Conservation (phyloP, 2,329 filamentous ascomycete species). For the Purpureocillium lavendulum region DNA sequence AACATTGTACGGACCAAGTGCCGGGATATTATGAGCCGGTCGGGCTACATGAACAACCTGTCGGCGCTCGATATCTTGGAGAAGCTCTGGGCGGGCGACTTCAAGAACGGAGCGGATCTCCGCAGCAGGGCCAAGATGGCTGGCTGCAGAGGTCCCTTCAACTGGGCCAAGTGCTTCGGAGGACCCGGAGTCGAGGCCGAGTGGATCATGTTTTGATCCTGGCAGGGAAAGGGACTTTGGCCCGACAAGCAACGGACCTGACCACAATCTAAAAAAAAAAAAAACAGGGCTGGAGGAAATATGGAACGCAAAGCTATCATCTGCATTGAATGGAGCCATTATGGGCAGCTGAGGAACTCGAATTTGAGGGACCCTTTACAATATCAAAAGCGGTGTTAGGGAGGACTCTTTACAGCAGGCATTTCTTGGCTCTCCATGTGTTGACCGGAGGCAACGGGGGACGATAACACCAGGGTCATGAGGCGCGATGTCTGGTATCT, state of each 20-base stretch:
- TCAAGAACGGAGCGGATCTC: constrained; percentile 25
- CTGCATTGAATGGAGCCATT: neutral
- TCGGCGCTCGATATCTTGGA: constrained; percentile 80
- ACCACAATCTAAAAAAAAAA: neutral
- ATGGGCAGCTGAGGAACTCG: neutral
- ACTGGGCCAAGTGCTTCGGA: constrained; percentile 50
- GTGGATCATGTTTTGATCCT: constrained; percentile 56
- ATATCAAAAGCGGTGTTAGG: too few relatives aligned
- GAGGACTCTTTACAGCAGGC: too few relatives aligned
- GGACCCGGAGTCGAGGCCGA: constrained; percentile 50
- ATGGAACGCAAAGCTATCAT: too few relatives aligned
- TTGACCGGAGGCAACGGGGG: too few relatives aligned
- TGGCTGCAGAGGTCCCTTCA: constrained; percentile 41
- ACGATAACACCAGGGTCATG: too few relatives aligned
- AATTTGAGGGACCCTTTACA: neutral
- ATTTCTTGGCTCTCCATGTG: too few relatives aligned
- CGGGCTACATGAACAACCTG: constrained; percentile 89
- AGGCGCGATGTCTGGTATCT: too few relatives aligned
- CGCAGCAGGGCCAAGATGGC: constrained; percentile 22
- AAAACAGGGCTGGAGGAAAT: neutral
- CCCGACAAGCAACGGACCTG: neutral
- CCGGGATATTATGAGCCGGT: constrained; percentile 77
- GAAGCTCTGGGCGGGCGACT: constrained; percentile 64
- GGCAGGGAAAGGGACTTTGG: neutral
- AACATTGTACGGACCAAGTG: constrained; percentile 72